Percentiles rank a stretch among this genome's conserved stretches.
Evolutionary conservation across 768 basidiomycete species (phyloP).

Genomic region (Boletus subparvulus): DNA sequence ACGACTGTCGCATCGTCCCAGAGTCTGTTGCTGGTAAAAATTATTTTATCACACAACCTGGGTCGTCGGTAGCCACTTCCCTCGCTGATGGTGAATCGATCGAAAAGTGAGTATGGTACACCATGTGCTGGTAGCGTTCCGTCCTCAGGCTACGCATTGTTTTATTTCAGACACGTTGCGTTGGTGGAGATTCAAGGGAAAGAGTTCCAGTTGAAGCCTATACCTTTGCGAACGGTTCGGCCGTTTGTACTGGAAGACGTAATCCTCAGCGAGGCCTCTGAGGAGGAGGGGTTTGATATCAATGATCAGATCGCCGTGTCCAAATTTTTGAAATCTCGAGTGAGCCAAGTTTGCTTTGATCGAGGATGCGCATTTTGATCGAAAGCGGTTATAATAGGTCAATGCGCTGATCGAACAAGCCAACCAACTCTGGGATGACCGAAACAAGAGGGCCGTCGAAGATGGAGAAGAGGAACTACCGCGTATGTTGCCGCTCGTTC

Average conservation of each 20-base stretch:
- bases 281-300: slow-evolving; percentile 73
- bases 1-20: slow-evolving; percentile 91
- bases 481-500: slow-evolving; percentile 81
- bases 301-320: slow-evolving; percentile 81
- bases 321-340: slow-evolving; percentile 75
- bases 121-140: neutral
- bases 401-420: slow-evolving; percentile 78
- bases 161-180: slow-evolving; percentile 74
- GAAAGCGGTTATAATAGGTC: slow-evolving; percentile 46
- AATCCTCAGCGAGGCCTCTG: slow-evolving; percentile 69
- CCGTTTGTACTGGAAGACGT: slow-evolving; percentile 92
- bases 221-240: slow-evolving; percentile 87
- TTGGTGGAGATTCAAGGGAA: slow-evolving; percentile 85
- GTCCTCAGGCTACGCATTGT: neutral
- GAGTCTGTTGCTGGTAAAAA: slow-evolving; percentile 88
- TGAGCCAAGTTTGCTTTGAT: slow-evolving; percentile 29
- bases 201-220: slow-evolving; percentile 80
- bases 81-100: slow-evolving; percentile 90
- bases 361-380: neutral
- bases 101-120: slow-evolving; percentile 62
- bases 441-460: slow-evolving; percentile 43
- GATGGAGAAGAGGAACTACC: slow-evolving; percentile 62
- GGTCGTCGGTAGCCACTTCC: slow-evolving; percentile 92
- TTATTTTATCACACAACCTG: slow-evolving; percentile 93
- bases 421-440: slow-evolving; percentile 38